Evolutionary conservation across 2,329 filamentous ascomycete genomes (phyloP), one percentile per base, ranked within the genome.

Genomic region (Tolypocladium amazonense): DNA sequence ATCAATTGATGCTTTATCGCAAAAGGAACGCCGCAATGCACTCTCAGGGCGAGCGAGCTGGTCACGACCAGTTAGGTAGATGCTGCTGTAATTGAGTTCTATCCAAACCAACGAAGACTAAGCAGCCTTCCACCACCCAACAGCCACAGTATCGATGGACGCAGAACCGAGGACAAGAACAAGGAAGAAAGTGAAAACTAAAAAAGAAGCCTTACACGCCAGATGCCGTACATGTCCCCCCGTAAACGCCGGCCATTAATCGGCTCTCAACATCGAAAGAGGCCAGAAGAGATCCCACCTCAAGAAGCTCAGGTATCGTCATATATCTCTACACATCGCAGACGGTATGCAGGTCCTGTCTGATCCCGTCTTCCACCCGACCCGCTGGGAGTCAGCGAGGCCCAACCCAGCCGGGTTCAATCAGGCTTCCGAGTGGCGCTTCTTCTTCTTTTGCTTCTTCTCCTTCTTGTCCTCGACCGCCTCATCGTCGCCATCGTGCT

Each of bases 401-500:
- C 59, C 20, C 4, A 61, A 55, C 38, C 53, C 58, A 50, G 55
- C 47, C 57, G 39, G 14, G n/a, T 57, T 56, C 57, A 57, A 59
- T 61, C 61, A 61, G 23, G 55, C 61, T 23, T 62, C 59, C 50
- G 73, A 75, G 62, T 75, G 71, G 47, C 73, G 72, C 73, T 76
- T 77, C 75, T 77, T 75, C 73, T 78, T 77, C 73, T 79, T 79
- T 65, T 76, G 74, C 70, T 80, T 77, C 73, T 81, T 84, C 71
- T 84, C 79, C 73, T 81, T 81, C 79, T 88, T 87, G 71, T 81
- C 78, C 75, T 67, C 62, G 20, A 60, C 63, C 56, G 85, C 84
- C 74, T 84, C 85, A 73, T 88, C 88, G 64, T 78, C 80, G 65
- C 86, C 85, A 62, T 84, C 84, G 62, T 81, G 80, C 77, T 89